These are phyloP conservation scores for Hypoxylon sp. DNA, from an alignment of 2,329 filamentous ascomycete species.

Conservation along the genomic window DNA sequence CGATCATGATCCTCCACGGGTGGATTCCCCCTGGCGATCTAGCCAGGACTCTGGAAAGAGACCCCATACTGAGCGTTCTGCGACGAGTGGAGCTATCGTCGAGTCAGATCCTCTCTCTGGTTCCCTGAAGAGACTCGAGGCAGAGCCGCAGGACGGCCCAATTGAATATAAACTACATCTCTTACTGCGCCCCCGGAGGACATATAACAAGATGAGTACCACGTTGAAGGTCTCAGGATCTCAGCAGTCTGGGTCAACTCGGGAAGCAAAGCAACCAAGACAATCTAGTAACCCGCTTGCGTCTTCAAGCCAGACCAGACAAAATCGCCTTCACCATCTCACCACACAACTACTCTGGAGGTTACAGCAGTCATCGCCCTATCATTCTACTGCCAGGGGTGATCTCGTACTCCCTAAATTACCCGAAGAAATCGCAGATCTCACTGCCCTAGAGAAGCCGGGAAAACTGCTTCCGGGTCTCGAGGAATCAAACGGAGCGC, in stretches of 20 bases:
- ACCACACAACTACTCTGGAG: conserved; percentile 97
- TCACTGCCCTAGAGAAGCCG: conserved; percentile 63
- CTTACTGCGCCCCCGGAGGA: conserved; percentile 81
- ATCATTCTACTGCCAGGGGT: conserved; percentile 84
- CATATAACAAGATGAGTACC: conserved; percentile 81
- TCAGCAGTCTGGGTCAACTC: conserved; percentile 50
- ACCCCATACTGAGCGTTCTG: conserved; percentile 51
- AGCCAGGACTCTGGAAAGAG: conserved; percentile 63
- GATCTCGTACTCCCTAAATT: conserved; percentile 82
- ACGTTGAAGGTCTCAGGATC: conserved; percentile 54
- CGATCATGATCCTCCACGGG: conserved; percentile 86
- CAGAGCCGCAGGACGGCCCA: conserved; percentile 93
- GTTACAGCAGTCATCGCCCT: conserved; percentile 92
- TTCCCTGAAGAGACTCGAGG: conserved; percentile 76
- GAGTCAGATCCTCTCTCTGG: conserved; percentile 51
- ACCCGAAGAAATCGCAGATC: conserved; percentile 72
- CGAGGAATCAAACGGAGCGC: conserved; percentile 91
- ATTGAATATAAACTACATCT: conserved; percentile 98
- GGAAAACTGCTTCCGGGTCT: conserved; percentile 80
- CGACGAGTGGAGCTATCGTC: conserved; percentile 54
- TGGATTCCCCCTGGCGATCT: conserved; percentile 90
- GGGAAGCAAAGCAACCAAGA: conserved; percentile 51
- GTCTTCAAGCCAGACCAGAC: conserved; percentile 77
- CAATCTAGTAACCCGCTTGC: conserved; percentile 44
- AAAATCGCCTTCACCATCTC: conserved; percentile 88